Evolutionary conservation across 371 early-diverging fungal genomes (phyloP).

Genomic region (Lichtheimia hyalospora): DNA sequence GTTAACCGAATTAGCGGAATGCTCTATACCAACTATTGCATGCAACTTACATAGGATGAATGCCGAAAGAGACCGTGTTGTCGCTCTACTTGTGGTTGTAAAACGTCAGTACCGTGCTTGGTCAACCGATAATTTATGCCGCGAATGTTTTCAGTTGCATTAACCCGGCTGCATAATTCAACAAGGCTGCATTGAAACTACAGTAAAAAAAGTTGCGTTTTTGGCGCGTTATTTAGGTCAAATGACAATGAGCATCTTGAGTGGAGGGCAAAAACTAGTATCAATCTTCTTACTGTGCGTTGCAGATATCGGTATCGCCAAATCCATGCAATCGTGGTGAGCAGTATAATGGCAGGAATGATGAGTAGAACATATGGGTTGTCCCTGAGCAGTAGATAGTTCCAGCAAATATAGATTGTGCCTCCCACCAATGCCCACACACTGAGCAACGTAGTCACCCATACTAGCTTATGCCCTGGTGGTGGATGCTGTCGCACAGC

Average conservation of each 20-base stretch:
- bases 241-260: not conserved
- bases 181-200: slow-evolving; percentile 42
- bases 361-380: slow-evolving; percentile 8
- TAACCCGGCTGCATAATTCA: slow-evolving; percentile 34
- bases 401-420: slow-evolving; percentile 23
- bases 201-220: not conserved
- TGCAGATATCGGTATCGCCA: slow-evolving; percentile 30
- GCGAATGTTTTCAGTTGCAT: slow-evolving; percentile 50
- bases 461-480: slow-evolving; percentile 28
- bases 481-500: slow-evolving; percentile 23
- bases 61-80: not conserved
- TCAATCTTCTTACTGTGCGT: slow-evolving; percentile 19
- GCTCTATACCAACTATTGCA: not conserved
- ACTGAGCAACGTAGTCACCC: slow-evolving; percentile 18
- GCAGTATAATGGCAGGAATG: slow-evolving; percentile 26
- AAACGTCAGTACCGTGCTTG: slow-evolving; percentile 16
- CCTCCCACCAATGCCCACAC: slow-evolving; percentile 27
- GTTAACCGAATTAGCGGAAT: slow-evolving; percentile 7
- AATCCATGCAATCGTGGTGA: slow-evolving; percentile 19
- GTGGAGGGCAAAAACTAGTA: not conserved
- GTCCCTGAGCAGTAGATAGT: slow-evolving; percentile 3
- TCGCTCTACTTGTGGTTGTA: not conserved
- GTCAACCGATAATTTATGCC: slow-evolving; percentile 43
- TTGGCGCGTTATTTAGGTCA: not conserved
- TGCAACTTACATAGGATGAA: slow-evolving; percentile 8